Percentiles rank a stretch among this genome's conserved stretches.
Evolutionary conservation across 129 eudicot species (phyloP).

Genomic region (Logfia minima): DNA sequence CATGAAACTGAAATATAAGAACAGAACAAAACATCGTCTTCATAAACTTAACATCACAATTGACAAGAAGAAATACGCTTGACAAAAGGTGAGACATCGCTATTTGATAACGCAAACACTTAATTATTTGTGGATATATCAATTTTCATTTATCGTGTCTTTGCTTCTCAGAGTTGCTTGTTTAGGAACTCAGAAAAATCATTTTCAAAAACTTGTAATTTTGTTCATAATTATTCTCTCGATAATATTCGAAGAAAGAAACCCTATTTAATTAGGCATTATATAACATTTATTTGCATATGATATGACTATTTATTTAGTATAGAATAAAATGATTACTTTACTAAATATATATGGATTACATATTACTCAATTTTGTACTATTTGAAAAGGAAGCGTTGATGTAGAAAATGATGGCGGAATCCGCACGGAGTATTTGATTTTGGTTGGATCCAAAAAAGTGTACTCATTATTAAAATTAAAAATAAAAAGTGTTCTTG

Average conservation of each 20-base stretch:
- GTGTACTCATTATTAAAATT: slow-evolving; percentile 35
- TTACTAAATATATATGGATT: slow-evolving; percentile 4
- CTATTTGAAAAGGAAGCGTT: slow-evolving; percentile 15
- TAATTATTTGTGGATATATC: not conserved
- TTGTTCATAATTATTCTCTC: not conserved
- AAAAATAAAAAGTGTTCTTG: slow-evolving; percentile 37
- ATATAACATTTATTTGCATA: not conserved
- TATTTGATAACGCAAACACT: not conserved
- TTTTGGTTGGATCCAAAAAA: slow-evolving; percentile 33
- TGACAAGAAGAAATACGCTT: not conserved
- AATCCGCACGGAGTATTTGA: slow-evolving; percentile 43
- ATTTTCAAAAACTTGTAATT: not conserved
- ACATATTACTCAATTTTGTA: slow-evolving; percentile 12
- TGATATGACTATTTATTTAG: not conserved
- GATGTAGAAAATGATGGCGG: slow-evolving; percentile 45
- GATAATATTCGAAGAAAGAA: not conserved
- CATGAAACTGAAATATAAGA: not conserved
- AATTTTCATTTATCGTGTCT: not conserved
- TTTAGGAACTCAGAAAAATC: not conserved
- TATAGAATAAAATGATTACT: not conserved
- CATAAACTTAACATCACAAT: not conserved
- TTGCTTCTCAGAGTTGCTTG: too few species aligned
- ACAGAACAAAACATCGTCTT: not conserved
- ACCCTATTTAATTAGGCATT: not conserved
- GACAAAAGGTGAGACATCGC: not conserved